These are phyloP conservation scores for Aspergillus alliaceus DNA, from an alignment of 2,329 filamentous ascomycete species.

Conservation along the genomic window DNA sequence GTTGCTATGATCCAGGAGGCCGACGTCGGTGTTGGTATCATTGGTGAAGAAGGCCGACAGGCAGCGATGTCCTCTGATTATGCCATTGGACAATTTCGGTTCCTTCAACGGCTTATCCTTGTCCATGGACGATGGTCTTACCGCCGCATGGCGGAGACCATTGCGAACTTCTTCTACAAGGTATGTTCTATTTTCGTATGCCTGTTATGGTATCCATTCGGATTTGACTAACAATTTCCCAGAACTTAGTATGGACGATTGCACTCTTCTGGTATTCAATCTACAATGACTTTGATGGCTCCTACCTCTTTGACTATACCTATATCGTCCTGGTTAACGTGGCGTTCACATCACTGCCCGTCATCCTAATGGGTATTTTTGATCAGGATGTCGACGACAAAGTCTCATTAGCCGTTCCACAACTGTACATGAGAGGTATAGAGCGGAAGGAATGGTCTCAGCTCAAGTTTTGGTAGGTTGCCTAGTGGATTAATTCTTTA, in stretches of 20 bases:
- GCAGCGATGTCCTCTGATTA: slow-evolving; percentile 97
- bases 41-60: slow-evolving; percentile 86
- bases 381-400: slow-evolving; percentile 96
- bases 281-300: slow-evolving; percentile 93
- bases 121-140: slow-evolving; percentile 98
- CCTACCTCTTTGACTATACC: slow-evolving; percentile 95
- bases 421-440: slow-evolving; percentile 93
- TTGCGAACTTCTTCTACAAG: slow-evolving; percentile 99
- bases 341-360: slow-evolving; percentile 91
- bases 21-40: slow-evolving; percentile 94
- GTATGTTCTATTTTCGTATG: slow-evolving; percentile 39
- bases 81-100: slow-evolving; percentile 91
- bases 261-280: slow-evolving; percentile 97
- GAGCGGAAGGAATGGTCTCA: slow-evolving; percentile 97
- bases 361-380: slow-evolving; percentile 92
- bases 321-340: slow-evolving; percentile 97
- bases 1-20: slow-evolving; percentile 98
- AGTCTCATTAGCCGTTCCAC: slow-evolving; percentile 89
- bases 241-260: slow-evolving; percentile 97
- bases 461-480: slow-evolving; percentile 84
- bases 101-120: slow-evolving; percentile 77
- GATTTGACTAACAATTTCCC: slow-evolving; percentile 8
- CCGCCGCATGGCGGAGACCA: slow-evolving; percentile 84
- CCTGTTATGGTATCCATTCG: background rate
- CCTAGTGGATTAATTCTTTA: background rate